Conservation (phyloP, 805 yeast genomes). For the Wickerhamomyces kurtzmanii region DNA sequence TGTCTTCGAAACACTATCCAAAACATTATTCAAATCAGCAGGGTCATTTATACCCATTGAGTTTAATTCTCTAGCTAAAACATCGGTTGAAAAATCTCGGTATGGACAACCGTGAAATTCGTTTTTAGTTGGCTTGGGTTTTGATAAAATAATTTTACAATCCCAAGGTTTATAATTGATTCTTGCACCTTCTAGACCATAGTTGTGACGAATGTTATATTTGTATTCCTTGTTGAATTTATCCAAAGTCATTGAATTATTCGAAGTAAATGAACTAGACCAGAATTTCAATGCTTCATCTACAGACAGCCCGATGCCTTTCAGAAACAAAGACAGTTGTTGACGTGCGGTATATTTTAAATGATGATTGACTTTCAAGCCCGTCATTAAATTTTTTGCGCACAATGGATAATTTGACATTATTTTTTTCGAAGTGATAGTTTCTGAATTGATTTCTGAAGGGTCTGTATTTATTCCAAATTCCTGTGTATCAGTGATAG, state of each 20-base stretch:
- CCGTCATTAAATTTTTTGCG: slow-evolving; percentile 55
- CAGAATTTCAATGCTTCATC: slow-evolving; percentile 88
- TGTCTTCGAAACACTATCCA: slow-evolving; percentile 57
- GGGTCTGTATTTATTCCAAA: too few species aligned
- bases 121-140: slow-evolving; percentile 55
- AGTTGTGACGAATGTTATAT: slow-evolving; percentile 80
- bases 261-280: slow-evolving; percentile 59
- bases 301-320: slow-evolving; percentile 79
- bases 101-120: slow-evolving; percentile 94
- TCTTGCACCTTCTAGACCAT: slow-evolving; percentile 88
- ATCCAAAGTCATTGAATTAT: slow-evolving; percentile 48
- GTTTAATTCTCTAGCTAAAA: slow-evolving; percentile 42
- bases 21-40: slow-evolving; percentile 42
- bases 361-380: slow-evolving; percentile 55
- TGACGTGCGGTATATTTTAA: slow-evolving; percentile 77
- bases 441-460: slow-evolving; percentile 52
- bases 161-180: slow-evolving; percentile 81
- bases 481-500: slow-evolving; percentile 47
- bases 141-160: slow-evolving; percentile 66
- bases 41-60: slow-evolving; percentile 58
- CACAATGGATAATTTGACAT: slow-evolving; percentile 75
- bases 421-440: slow-evolving; percentile 44
- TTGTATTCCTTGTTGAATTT: slow-evolving; percentile 81
- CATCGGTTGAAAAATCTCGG: slow-evolving; percentile 62
- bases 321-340: slow-evolving; percentile 75